Evolutionary conservation across 208 protist species (phyloP), one percentile per base, ranked within the genome.

Genomic region (Leptomonas pyrrhocoris): DNA sequence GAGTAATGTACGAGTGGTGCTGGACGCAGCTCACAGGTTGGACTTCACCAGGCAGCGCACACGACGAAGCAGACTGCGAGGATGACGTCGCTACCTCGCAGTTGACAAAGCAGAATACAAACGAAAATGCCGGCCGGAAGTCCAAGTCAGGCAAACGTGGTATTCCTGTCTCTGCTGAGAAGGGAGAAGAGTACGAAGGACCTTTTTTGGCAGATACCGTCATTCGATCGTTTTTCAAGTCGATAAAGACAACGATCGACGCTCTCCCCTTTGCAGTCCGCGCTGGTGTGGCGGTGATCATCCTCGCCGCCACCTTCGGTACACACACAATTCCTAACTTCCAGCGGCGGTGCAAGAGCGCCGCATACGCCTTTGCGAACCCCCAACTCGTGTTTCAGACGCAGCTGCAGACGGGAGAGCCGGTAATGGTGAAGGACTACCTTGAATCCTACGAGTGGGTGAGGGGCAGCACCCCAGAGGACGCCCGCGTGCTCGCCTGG

Each of bases 391-490:
- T 82, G n/a, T 82, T 81, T 34, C n/a, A 19, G 7, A 49, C 59
- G 12, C 55, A 40, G 3, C 28, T 68, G 42, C 49, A 18, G 15
- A 68, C 51, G 9, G 43, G 31, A 12, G 56, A 49, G 23, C 23
- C 64, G 9, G 66, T 96, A 13, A 34, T 98, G 21, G 87, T 99
- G 23, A 96, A 99, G 71, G 98, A 99, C 88, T 99, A 99, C 86
- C 81, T 97, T 43, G 95, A 99, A 68, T 83, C 96, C 2, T 99
- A 99, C 83, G 62, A 88, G 55, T 99, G 98, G 98, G 81, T 99
- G 11, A 67, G 86, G 19, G 58, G 92, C 34, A 99, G 99, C 81
- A 99, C 98, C 1, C 69, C 92, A 1, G 58, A 75, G 15, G 89
- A 99, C 66, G 95, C 98, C n/a, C 85, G 85, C 58, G 71, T 99